phyloP scores from a whole-genome alignment of 805 yeast species.

The Kregervanrija delftensis region DNA sequence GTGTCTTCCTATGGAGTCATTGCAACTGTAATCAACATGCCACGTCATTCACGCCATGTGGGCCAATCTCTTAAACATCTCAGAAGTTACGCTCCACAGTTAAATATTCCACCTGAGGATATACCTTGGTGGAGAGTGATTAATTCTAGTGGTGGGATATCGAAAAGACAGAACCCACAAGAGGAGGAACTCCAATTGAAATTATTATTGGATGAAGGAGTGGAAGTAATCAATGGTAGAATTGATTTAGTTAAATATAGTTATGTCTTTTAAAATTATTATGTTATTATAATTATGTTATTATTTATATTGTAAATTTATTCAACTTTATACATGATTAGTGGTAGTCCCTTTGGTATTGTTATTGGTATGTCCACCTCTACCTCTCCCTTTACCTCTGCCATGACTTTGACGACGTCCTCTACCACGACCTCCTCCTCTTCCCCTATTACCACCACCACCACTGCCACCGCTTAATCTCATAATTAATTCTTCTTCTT shows the following conservation, averaged over 20 bases:
- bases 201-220: slow-evolving; percentile 40
- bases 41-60: slow-evolving; percentile 66
- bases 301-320: too few species aligned
- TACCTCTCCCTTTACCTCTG: background rate
- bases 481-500: slow-evolving; percentile 5
- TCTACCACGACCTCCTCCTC: background rate
- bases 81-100: slow-evolving; percentile 12
- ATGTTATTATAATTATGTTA: background rate
- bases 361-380: background rate
- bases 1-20: slow-evolving; percentile 74
- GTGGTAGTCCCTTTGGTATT: too few species aligned
- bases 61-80: slow-evolving; percentile 62
- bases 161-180: slow-evolving; percentile 38
- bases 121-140: slow-evolving; percentile 85
- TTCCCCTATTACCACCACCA: background rate
- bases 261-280: background rate
- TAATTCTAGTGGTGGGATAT: slow-evolving; percentile 54
- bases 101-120: slow-evolving; percentile 16
- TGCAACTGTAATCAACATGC: slow-evolving; percentile 54
- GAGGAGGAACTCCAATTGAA: slow-evolving; percentile 42
- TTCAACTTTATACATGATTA: too few species aligned
- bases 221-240: slow-evolving; percentile 25
- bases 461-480: background rate
- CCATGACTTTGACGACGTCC: background rate
- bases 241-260: background rate